These are phyloP conservation scores for Wickerhamomyces sydowiorum DNA, from an alignment of 805 yeast species.

Conservation along the genomic window DNA sequence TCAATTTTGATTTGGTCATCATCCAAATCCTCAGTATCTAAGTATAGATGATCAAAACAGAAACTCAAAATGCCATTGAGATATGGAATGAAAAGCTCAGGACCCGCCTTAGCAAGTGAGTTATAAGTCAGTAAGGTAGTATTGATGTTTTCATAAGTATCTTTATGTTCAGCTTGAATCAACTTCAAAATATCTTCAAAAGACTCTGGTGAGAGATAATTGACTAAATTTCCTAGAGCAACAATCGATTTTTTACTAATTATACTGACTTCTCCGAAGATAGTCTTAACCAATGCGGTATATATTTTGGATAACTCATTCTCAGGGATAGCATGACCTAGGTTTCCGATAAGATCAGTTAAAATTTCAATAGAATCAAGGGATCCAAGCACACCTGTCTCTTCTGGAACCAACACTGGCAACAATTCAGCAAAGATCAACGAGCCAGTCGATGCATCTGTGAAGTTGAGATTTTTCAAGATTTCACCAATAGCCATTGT, in stretches of 20 bases:
- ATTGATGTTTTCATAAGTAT: slow-evolving; percentile 16
- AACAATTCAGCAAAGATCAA: slow-evolving; percentile 31
- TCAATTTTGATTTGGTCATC: slow-evolving; percentile 39
- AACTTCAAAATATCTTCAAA: slow-evolving; percentile 18
- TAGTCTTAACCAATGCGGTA: slow-evolving; percentile 28
- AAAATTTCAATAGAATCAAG: slow-evolving; percentile 60
- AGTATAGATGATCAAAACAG: slow-evolving; percentile 19
- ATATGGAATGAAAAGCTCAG: slow-evolving; percentile 16
- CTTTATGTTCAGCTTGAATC: slow-evolving; percentile 13
- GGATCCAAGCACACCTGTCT: slow-evolving; percentile 25
- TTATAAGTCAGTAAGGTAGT: slow-evolving; percentile 16
- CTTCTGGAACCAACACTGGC: slow-evolving; percentile 29
- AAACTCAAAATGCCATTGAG: slow-evolving; percentile 16
- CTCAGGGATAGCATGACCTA: slow-evolving; percentile 36
- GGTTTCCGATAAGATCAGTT: slow-evolving; percentile 45
- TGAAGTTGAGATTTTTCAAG: slow-evolving; percentile 17
- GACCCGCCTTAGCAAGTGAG: slow-evolving; percentile 24
- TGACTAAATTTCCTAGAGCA: slow-evolving; percentile 40
- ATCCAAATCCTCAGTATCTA: slow-evolving; percentile 24
- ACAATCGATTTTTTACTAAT: slow-evolving; percentile 44
- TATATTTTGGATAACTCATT: slow-evolving; percentile 28
- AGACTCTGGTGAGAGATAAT: slow-evolving; percentile 20
- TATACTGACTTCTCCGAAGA: slow-evolving; percentile 37
- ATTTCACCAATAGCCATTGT: slow-evolving; percentile 23
- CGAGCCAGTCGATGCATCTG: slow-evolving; percentile 19